A percentile compares a stretch with the other conserved stretches of the same genome.
These are phyloP conservation scores for Aspergillus sp. DNA, from an alignment of 2,329 filamentous ascomycete genomes.

Conservation along the genomic window DNA sequence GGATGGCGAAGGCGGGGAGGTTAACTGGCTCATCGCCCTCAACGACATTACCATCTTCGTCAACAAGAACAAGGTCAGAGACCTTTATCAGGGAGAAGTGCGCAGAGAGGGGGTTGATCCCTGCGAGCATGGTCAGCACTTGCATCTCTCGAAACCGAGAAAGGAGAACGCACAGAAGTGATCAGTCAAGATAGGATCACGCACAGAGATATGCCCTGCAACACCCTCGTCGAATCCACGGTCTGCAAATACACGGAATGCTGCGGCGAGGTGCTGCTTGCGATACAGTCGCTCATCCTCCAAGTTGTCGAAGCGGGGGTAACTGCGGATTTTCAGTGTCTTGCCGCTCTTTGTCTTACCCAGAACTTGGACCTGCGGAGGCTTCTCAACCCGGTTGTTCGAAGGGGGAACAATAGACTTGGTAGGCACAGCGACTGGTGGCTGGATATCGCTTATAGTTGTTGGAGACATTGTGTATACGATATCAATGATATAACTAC, in stretches of 20 bases:
- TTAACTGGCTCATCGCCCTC: constrained; percentile 46
- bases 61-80: constrained; percentile 46
- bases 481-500: too few relatives aligned
- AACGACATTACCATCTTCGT: constrained; percentile 45
- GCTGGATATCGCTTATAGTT: constrained; percentile 1
- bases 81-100: constrained; percentile 44
- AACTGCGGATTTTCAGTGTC: constrained; percentile 10
- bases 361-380: constrained; percentile 11
- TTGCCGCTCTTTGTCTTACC: constrained; percentile 12
- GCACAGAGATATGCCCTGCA: constrained; percentile 47
- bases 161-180: constrained; percentile 30
- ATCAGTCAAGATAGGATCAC: constrained; percentile 34
- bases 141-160: neutral
- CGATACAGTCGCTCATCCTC: constrained; percentile 43
- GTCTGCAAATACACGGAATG: constrained; percentile 29
- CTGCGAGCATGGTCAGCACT: constrained; percentile 13
- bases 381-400: neutral
- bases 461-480: constrained; percentile 1
- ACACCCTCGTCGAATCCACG: constrained; percentile 19
- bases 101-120: constrained; percentile 31
- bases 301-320: constrained; percentile 15
- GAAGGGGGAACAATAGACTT: neutral
- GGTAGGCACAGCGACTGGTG: neutral
- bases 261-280: constrained; percentile 49
- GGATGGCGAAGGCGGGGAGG: constrained; percentile 50